Conservation (phyloP, 768 basidiomycete species). For the Chalciporus sphaerocephalus region DNA sequence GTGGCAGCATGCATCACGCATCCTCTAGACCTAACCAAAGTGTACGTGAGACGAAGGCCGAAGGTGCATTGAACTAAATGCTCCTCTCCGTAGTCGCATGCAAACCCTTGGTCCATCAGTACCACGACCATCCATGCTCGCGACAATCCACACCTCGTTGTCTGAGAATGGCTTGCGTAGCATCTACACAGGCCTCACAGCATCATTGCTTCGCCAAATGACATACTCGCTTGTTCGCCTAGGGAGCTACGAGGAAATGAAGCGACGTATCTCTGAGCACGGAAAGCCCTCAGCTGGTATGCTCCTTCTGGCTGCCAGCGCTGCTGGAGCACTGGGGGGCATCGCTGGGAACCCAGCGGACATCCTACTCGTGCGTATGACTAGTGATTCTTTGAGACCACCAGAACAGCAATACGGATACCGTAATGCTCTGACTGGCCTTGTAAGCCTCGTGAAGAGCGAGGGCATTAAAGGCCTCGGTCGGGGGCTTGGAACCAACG, state of each 20-base stretch:
- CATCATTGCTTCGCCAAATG: slow-evolving; percentile 85
- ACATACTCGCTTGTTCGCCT: slow-evolving; percentile 84
- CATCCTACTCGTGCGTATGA: slow-evolving; percentile 80
- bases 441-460: slow-evolving; percentile 57
- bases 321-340: slow-evolving; percentile 79
- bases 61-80: background rate
- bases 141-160: slow-evolving; percentile 61
- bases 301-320: slow-evolving; percentile 59
- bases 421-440: slow-evolving; percentile 69
- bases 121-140: slow-evolving; percentile 59
- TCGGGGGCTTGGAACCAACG: slow-evolving; percentile 76
- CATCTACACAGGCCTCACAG: slow-evolving; percentile 76
- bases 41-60: slow-evolving; percentile 41
- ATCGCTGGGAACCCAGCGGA: slow-evolving; percentile 80
- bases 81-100: slow-evolving; percentile 56
- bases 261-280: slow-evolving; percentile 47
- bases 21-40: slow-evolving; percentile 83
- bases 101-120: slow-evolving; percentile 60
- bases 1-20: slow-evolving; percentile 82
- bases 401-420: slow-evolving; percentile 75
- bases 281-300: slow-evolving; percentile 50
- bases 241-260: slow-evolving; percentile 78
- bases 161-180: slow-evolving; percentile 65
- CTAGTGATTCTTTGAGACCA: slow-evolving; percentile 74
- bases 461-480: slow-evolving; percentile 69